phyloP scores from a whole-genome alignment of 768 basidiomycete species.

The Fibroporia radiculosa region DNA sequence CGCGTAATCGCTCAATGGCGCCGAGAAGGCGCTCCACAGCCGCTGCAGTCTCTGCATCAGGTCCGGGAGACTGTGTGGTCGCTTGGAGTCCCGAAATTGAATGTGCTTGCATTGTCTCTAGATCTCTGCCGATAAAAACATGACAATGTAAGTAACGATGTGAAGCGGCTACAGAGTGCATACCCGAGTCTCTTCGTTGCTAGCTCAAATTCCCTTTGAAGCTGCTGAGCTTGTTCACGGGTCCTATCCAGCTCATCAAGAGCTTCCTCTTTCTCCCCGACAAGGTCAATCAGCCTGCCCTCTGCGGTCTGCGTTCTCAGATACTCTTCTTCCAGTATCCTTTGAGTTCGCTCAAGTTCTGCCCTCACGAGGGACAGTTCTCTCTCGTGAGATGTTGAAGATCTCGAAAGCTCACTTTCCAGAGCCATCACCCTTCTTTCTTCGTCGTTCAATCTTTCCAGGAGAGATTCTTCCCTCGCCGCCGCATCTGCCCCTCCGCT shows the following conservation, averaged over 20 bases:
- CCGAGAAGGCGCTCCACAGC: slow-evolving; percentile 42
- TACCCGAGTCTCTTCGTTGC: no score
- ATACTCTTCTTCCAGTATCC: slow-evolving; percentile 27
- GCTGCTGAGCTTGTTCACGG: neutral
- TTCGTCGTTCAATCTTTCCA: slow-evolving; percentile 66
- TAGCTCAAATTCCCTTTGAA: no score
- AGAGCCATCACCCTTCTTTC: slow-evolving; percentile 56
- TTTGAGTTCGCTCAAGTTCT: slow-evolving; percentile 32
- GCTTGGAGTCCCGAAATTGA: neutral
- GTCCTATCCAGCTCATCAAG: slow-evolving; percentile 23
- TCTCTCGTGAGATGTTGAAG: slow-evolving; percentile 22
- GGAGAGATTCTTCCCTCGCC: slow-evolving; percentile 50
- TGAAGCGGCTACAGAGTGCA: no score
- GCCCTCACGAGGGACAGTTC: slow-evolving; percentile 21
- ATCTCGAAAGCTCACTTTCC: slow-evolving; percentile 39
- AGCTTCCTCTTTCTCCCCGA: slow-evolving; percentile 46
- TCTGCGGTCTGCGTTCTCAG: slow-evolving; percentile 34
- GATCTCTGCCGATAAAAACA: no score
- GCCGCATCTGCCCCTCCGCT: slow-evolving; percentile 27
- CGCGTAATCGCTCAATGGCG: slow-evolving; percentile 60
- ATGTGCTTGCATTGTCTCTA: slow-evolving; percentile 5
- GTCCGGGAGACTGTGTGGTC: neutral
- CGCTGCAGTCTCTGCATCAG: slow-evolving; percentile 12
- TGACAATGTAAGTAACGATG: no score
- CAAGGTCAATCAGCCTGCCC: slow-evolving; percentile 35